Percentiles rank a stretch among this genome's conserved stretches.
These are phyloP conservation scores for Nissolia schottii DNA, from an alignment of 306 rosid genomes.

Conservation along the genomic window DNA sequence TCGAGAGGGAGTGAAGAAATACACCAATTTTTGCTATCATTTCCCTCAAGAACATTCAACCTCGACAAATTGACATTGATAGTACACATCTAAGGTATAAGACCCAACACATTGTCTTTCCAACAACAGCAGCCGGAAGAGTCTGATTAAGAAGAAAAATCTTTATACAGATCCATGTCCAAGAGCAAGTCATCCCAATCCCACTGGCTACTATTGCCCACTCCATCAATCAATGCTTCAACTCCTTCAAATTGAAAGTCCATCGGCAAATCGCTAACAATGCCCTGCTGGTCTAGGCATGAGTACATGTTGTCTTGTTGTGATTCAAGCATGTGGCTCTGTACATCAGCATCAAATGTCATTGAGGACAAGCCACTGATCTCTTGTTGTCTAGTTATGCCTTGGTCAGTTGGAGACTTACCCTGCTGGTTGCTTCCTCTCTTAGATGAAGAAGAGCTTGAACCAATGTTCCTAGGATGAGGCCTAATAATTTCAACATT, in stretches of 20 bases:
- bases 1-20: neutral
- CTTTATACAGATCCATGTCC: constrained; percentile 44
- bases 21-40: neutral
- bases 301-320: constrained; percentile 22
- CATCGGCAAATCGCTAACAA: constrained; percentile 26
- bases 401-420: constrained; percentile 16
- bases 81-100: constrained; percentile 10
- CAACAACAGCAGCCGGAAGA: neutral
- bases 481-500: constrained; percentile 27
- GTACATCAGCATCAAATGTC: constrained; percentile 21
- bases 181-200: constrained; percentile 55
- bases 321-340: constrained; percentile 19
- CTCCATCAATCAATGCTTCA: constrained; percentile 23
- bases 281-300: constrained; percentile 27
- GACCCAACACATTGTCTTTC: neutral
- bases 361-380: neutral
- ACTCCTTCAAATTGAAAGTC: constrained; percentile 36
- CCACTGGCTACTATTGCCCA: constrained; percentile 30
- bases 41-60: constrained; percentile 3
- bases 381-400: constrained; percentile 19
- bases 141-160: constrained; percentile 22
- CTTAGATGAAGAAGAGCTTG: constrained; percentile 24
- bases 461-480: constrained; percentile 12
- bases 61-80: constrained; percentile 17
- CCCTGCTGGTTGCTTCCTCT: neutral